A percentile compares a stretch with the other conserved stretches of the same genome.
phyloP scores from a whole-genome alignment of 352 stramenopile species.

The Thraustochytrium striatum region DNA sequence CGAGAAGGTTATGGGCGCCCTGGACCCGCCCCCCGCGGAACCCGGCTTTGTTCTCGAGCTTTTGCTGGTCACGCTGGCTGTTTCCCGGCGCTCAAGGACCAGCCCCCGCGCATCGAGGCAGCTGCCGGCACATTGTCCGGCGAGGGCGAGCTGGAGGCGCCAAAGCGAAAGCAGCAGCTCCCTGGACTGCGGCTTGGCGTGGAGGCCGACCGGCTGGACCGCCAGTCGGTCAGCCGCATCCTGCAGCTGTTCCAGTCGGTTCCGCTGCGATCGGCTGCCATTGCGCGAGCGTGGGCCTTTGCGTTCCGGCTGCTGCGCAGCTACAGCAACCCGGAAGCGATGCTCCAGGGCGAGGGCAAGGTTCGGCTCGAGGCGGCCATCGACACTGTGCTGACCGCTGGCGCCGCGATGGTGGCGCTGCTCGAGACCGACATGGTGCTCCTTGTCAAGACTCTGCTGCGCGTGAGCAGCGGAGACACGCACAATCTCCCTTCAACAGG shows the following conservation, averaged over 20 bases:
- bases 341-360: slow-evolving; percentile 41
- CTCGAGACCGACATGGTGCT: slow-evolving; percentile 34
- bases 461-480: not conserved
- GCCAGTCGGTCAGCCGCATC: not conserved
- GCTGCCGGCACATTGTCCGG: not conserved
- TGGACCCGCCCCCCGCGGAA: slow-evolving; percentile 7
- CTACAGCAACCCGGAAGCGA: slow-evolving; percentile 26
- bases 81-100: not conserved
- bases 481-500: slow-evolving; percentile 40
- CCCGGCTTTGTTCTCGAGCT: slow-evolving; percentile 47
- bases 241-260: slow-evolving; percentile 5
- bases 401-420: slow-evolving; percentile 38
- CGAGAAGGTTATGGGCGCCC: slow-evolving; percentile 8
- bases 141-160: not conserved
- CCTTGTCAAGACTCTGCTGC: slow-evolving; percentile 10
- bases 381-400: slow-evolving; percentile 35
- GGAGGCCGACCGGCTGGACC: not conserved
- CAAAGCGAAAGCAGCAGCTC: too few relatives aligned
- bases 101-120: not conserved
- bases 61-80: slow-evolving; percentile 10
- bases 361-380: slow-evolving; percentile 17
- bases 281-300: slow-evolving; percentile 41
- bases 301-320: slow-evolving; percentile 24
- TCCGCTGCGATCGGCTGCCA: slow-evolving; percentile 18
- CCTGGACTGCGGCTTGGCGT: too few relatives aligned